Percentiles rank a stretch among this genome's conserved stretches.
These are phyloP conservation scores for Perkinsus chesapeaki DNA, from an alignment of 169 alveolate species.

Conservation along the genomic window DNA sequence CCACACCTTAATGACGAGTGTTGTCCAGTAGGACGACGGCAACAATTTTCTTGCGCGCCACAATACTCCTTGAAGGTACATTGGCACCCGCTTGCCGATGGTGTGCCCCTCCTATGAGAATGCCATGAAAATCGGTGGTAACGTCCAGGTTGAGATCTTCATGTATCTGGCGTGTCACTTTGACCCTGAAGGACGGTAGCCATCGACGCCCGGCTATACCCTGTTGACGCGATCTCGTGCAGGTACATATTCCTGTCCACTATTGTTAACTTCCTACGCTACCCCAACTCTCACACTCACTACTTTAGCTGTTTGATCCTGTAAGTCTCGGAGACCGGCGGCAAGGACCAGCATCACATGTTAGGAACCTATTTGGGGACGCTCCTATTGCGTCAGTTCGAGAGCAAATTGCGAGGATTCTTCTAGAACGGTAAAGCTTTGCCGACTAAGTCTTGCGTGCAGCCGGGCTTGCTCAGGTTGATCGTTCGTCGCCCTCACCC, in stretches of 20 bases:
- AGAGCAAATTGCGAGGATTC: slow-evolving; percentile 76
- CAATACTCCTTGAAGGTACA: neutral
- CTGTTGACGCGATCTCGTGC: neutral
- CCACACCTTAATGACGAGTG: neutral
- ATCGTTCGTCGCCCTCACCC: slow-evolving; percentile 90
- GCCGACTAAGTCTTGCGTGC: neutral
- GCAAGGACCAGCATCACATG: slow-evolving; percentile 2
- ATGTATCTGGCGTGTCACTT: slow-evolving; percentile 51
- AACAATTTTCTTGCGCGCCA: neutral
- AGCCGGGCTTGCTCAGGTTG: slow-evolving; percentile 64
- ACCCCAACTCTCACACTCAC: slow-evolving; percentile 88
- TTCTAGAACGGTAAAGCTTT: neutral
- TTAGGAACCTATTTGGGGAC: slow-evolving; percentile 68
- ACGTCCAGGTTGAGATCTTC: slow-evolving; percentile 38
- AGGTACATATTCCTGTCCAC: slow-evolving; percentile 78
- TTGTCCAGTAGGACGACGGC: neutral
- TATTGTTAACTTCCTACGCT: slow-evolving; percentile 88
- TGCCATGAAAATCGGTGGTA: neutral
- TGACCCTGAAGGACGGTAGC: slow-evolving; percentile 65
- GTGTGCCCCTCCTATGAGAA: neutral
- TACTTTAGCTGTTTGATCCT: slow-evolving; percentile 74
- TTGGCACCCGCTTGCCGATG: neutral
- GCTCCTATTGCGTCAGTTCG: slow-evolving; percentile 66
- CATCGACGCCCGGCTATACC: neutral
- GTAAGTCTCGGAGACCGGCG: neutral